Percentiles rank a stretch among this genome's conserved stretches.
Evolutionary conservation across 2,329 filamentous ascomycete species (phyloP).

Genomic region (Byssochlamys sp.): DNA sequence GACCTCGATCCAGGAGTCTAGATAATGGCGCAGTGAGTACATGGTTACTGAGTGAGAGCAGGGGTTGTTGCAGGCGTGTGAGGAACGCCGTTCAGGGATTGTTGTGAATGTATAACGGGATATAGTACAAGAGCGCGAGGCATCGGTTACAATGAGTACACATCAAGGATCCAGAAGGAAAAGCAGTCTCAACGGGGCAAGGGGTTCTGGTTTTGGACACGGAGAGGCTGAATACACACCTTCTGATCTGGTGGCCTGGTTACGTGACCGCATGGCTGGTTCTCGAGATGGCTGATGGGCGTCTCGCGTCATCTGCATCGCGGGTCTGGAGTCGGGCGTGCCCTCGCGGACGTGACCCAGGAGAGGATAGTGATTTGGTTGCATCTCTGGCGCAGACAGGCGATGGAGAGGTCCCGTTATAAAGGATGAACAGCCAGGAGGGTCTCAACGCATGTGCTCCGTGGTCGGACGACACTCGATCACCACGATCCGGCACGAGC

Average conservation of each 20-base stretch:
- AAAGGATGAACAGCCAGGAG: not conserved
- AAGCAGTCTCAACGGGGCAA: not conserved
- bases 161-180: not conserved
- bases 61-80: not conserved
- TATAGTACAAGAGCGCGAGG: constrained; percentile 6
- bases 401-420: not conserved
- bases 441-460: not conserved
- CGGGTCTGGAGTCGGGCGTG: constrained; percentile 14
- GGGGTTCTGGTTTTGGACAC: not conserved
- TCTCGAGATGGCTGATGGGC: constrained; percentile 21
- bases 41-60: constrained; percentile 15
- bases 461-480: not conserved
- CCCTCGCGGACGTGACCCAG: constrained; percentile 25
- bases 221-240: constrained; percentile 21
- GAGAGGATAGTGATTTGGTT: constrained; percentile 31
- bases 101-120: not conserved
- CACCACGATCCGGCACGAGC: not conserved
- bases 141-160: not conserved
- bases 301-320: constrained; percentile 27
- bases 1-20: constrained; percentile 95
- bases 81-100: constrained; percentile 1
- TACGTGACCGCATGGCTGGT: constrained; percentile 23
- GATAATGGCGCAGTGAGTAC: constrained; percentile 38
- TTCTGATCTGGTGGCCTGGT: constrained; percentile 32
- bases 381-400: constrained; percentile 18